A percentile compares a stretch with the other conserved stretches of the same genome.
phyloP scores from a whole-genome alignment of 371 early-diverging fungal species.

The Lichtheimia ramosa region DNA sequence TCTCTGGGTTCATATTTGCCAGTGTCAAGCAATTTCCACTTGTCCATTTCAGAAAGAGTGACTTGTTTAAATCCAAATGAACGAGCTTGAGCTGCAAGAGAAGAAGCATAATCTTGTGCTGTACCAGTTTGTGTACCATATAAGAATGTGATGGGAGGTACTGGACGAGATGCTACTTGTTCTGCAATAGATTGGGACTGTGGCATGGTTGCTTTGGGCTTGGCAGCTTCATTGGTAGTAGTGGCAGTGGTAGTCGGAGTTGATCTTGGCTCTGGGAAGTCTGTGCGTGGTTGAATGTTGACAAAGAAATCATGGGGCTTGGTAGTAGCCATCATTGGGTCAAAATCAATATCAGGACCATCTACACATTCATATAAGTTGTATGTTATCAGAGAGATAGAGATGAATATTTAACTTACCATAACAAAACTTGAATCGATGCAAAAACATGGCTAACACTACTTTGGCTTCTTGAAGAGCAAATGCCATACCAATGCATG shows the following conservation, averaged over 20 bases:
- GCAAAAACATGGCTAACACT: constrained; percentile 48
- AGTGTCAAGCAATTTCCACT: constrained; percentile 41
- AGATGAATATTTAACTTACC: constrained; percentile 12
- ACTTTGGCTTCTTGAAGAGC: constrained; percentile 62
- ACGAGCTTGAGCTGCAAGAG: constrained; percentile 39
- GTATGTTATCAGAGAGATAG: not conserved
- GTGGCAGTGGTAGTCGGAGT: not conserved
- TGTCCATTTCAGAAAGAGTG: constrained; percentile 36
- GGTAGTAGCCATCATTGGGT: constrained; percentile 35
- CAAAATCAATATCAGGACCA: constrained; percentile 35
- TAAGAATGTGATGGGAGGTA: constrained; percentile 47
- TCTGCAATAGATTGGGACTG: constrained; percentile 1
- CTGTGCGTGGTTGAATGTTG: constrained; percentile 36
- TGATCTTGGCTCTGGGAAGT: constrained; percentile 35
- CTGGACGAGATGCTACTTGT: constrained; percentile 1
- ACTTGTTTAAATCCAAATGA: constrained; percentile 45
- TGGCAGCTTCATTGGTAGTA: not conserved
- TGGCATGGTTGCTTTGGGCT: not conserved
- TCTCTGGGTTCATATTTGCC: constrained; percentile 28
- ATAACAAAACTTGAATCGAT: constrained; percentile 40
- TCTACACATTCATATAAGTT: constrained; percentile 11
- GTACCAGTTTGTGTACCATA: constrained; percentile 61
- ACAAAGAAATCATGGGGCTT: constrained; percentile 39
- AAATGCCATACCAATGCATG: constrained; percentile 54
- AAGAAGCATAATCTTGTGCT: constrained; percentile 53